Conservation (phyloP, 352 stramenopile species). For the Globisporangium recalcitrans region DNA sequence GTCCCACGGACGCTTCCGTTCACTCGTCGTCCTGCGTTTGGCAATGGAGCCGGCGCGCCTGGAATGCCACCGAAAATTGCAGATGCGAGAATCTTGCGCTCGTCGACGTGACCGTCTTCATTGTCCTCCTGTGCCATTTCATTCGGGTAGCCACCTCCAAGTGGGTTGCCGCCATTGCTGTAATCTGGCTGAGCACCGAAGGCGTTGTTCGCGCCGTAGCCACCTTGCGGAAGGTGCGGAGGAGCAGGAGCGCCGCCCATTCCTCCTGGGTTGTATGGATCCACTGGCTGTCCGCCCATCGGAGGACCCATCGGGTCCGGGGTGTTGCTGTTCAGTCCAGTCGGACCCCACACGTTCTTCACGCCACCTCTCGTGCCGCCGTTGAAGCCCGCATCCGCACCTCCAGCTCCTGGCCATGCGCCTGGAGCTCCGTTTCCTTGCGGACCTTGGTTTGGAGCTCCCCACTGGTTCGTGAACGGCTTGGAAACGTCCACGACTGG, state of each 20-base stretch:
- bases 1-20: constrained; percentile 23
- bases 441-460: constrained; percentile 18
- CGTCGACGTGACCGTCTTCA: constrained; percentile 57
- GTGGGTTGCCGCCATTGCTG: constrained; percentile 10
- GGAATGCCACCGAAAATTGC: constrained; percentile 96
- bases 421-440: constrained; percentile 19
- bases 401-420: constrained; percentile 28
- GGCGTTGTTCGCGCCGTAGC: constrained; percentile 13
- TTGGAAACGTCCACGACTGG: constrained; percentile 48
- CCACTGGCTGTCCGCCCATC: constrained; percentile 4
- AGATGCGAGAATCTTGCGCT: constrained; percentile 88
- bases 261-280: constrained; percentile 34
- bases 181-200: constrained; percentile 14
- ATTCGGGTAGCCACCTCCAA: constrained; percentile 31
- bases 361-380: constrained; percentile 28
- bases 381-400: constrained; percentile 37
- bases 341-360: constrained; percentile 86
- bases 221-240: constrained; percentile 15
- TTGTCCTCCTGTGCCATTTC: constrained; percentile 40
- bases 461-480: constrained; percentile 64
- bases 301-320: constrained; percentile 8
- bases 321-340: constrained; percentile 48
- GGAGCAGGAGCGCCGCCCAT: constrained; percentile 7
- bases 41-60: constrained; percentile 50
- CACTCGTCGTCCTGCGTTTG: constrained; percentile 33